These are phyloP conservation scores for Azolla pinnata DNA, from an alignment of 75 land plant species.

Conservation along the genomic window DNA sequence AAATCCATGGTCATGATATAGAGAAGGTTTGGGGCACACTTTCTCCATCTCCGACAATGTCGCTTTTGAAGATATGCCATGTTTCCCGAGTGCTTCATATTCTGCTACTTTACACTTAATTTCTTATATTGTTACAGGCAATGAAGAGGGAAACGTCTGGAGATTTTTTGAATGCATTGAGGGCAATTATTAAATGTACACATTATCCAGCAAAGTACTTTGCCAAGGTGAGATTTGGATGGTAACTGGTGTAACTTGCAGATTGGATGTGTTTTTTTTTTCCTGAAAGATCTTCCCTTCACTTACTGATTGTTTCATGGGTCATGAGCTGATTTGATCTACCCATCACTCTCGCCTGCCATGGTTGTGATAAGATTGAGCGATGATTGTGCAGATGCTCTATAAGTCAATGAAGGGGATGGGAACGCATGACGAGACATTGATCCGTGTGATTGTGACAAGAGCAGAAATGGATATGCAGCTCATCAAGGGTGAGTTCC, in stretches of 20 bases:
- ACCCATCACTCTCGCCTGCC: background rate
- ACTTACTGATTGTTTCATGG: background rate
- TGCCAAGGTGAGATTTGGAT: constrained; percentile 43
- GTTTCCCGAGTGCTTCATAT: background rate
- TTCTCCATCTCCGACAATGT: background rate
- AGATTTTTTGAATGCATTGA: constrained; percentile 39
- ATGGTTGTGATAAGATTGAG: background rate
- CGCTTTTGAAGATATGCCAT: background rate
- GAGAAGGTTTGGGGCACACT: constrained; percentile 41
- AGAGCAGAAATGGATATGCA: constrained; percentile 74
- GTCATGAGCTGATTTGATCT: background rate
- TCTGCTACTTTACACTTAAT: background rate
- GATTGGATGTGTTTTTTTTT: too few species aligned
- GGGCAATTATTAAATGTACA: constrained; percentile 38
- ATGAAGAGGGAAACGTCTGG: constrained; percentile 27
- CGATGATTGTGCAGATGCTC: constrained; percentile 30
- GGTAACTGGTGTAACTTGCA: background rate
- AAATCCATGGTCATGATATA: constrained; percentile 53
- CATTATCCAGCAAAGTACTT: constrained; percentile 48
- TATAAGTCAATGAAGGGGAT: constrained; percentile 52
- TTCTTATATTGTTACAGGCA: constrained; percentile 22
- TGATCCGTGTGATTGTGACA: constrained; percentile 50
- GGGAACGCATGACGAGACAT: constrained; percentile 54
- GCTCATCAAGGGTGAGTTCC: constrained; percentile 55
- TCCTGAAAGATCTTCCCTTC: too few species aligned